A percentile compares a stretch with the other conserved stretches of the same genome.
These are phyloP conservation scores for Aureobasidium sp. DNA, from an alignment of 2,329 filamentous ascomycete species.

Conservation along the genomic window DNA sequence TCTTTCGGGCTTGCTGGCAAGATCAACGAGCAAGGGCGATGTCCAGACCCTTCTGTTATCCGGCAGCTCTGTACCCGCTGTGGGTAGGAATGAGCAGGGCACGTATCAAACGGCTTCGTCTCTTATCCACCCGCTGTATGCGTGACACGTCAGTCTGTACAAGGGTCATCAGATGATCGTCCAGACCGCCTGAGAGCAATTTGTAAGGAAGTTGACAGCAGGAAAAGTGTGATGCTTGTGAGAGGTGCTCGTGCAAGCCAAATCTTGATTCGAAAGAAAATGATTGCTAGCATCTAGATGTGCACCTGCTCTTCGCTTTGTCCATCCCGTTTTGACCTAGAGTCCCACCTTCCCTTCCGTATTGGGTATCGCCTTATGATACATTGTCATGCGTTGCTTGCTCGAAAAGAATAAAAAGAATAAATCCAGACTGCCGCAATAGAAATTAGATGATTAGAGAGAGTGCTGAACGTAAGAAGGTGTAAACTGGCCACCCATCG, in stretches of 20 bases:
- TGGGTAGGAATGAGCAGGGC: background rate
- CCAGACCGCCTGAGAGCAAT: no score
- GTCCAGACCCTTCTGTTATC: background rate
- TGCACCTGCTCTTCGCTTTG: background rate
- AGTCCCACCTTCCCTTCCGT: background rate
- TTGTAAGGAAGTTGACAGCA: background rate
- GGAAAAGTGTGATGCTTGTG: background rate
- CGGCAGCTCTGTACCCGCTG: background rate
- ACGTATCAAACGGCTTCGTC: background rate
- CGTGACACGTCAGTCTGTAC: background rate
- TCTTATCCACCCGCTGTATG: background rate
- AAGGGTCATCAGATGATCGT: background rate
- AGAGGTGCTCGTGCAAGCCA: background rate
- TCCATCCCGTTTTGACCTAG: background rate
- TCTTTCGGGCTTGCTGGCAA: no score
- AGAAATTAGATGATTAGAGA: slow-evolving; percentile 7
- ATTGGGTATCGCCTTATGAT: background rate
- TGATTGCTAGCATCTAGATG: background rate
- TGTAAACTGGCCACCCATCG: background rate
- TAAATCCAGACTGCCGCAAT: background rate
- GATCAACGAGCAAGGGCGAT: no score
- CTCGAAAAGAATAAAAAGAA: background rate
- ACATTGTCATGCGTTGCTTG: slow-evolving; percentile 5
- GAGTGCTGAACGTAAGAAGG: background rate
- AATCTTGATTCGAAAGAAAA: background rate